Conservation (phyloP, 345 rosid species). For the Salix exigua region DNA sequence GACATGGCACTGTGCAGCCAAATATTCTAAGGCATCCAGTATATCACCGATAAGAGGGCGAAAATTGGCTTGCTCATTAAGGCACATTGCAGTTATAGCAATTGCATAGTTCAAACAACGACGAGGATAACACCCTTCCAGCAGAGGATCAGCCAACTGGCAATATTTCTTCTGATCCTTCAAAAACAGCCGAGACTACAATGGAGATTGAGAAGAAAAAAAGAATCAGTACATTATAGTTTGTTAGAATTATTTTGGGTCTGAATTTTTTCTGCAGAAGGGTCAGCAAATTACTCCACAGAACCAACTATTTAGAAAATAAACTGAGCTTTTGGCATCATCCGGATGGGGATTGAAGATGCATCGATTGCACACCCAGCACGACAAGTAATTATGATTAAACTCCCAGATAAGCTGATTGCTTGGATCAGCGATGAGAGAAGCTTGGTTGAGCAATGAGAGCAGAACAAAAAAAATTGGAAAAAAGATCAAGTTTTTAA, state of each 20-base stretch:
- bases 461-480: not conserved
- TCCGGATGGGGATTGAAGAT: not conserved
- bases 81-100: conserved; percentile 88
- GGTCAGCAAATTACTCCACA: not conserved
- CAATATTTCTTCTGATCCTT: conserved; percentile 73
- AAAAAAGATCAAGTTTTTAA: not conserved
- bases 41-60: conserved; percentile 83
- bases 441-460: not conserved
- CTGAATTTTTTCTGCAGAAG: too few relatives aligned
- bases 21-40: conserved; percentile 60
- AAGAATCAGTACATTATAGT: not conserved
- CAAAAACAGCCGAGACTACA: conserved; percentile 64
- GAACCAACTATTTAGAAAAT: not conserved
- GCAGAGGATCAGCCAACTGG: conserved; percentile 64
- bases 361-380: not conserved
- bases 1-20: conserved; percentile 8
- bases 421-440: too few relatives aligned
- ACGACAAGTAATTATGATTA: not conserved
- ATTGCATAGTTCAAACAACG: conserved; percentile 84
- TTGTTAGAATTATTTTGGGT: not conserved
- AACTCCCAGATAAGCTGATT: not conserved
- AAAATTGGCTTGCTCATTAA: conserved; percentile 81
- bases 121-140: conserved; percentile 63
- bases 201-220: not conserved
- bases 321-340: not conserved